Evolutionary conservation across 805 yeast species (phyloP), one percentile per base, ranked within the genome.

Genomic region (Novakomyces olei): DNA sequence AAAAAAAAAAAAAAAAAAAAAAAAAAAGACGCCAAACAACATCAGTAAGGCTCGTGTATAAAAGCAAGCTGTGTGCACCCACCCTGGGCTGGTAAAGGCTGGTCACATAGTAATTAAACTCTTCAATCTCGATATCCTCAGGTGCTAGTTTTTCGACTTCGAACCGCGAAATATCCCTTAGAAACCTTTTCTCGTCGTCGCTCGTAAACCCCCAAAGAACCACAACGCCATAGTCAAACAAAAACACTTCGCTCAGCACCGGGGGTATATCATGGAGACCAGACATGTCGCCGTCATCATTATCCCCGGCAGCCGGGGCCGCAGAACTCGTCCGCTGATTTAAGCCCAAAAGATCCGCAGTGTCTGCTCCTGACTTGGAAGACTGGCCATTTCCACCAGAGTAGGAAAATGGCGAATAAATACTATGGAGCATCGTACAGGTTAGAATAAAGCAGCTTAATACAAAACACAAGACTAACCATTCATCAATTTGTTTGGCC

Each of bases 221-320:
- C 20, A 80, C 71, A n/a, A 88, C 98, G 15, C 98, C 98, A 51
- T 88, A 88, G 45, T 83, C 94, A 56, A 88, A 88, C 5, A 88
- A 59, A 47, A 83, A 88, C 5, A 81, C 60, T 48, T 83, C 96
- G 6, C 33, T 23, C 17, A 22, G 24, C 27, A 29, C 14, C 7
- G 32, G 32, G 7, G 19, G 32, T 7, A 14, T 15, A 14, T 19
- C 20, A 25, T 29, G 25, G n/a, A 29, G 19, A 22, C n/a, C n/a
- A n/a, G n/a, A n/a, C 24, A 22, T 8, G 8, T 22, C 24, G n/a
- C 10, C 8, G 24, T 22, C 24, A 22, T n/a, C 24, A 22, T 8
- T 8, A 8, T n/a, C 24, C 8, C 24, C 24, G 24, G 8, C n/a
- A 8, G 24, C 8, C n/a, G 8, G 24, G 8, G 24, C 8, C n/a